Conservation (phyloP, 2,329 filamentous ascomycete species). For the Malbranchea cinnamomea region DNA sequence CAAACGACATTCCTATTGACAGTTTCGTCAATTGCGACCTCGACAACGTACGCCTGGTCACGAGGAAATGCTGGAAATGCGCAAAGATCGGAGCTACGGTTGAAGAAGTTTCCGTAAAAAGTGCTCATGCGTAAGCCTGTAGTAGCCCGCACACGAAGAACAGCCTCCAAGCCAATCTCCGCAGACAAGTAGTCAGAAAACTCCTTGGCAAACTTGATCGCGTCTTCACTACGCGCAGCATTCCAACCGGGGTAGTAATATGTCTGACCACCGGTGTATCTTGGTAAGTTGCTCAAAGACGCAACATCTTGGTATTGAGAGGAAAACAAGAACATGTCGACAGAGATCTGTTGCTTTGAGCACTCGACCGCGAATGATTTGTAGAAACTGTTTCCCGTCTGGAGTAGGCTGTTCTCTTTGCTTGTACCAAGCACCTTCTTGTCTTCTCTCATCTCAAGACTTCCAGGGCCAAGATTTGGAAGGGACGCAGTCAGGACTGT, state of each 20-base stretch:
- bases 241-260: slow-evolving; percentile 99
- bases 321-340: slow-evolving; percentile 96
- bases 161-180: slow-evolving; percentile 90
- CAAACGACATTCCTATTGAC: slow-evolving; percentile 84
- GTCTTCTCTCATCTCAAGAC: slow-evolving; percentile 86
- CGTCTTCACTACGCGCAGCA: slow-evolving; percentile 81
- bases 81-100: slow-evolving; percentile 90
- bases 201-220: slow-evolving; percentile 92
- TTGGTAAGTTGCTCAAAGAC: slow-evolving; percentile 82
- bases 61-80: slow-evolving; percentile 96
- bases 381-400: slow-evolving; percentile 93
- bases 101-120: slow-evolving; percentile 99
- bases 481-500: slow-evolving; percentile 79
- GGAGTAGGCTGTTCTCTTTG: slow-evolving; percentile 74
- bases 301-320: slow-evolving; percentile 96
- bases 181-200: slow-evolving; percentile 95
- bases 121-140: slow-evolving; percentile 92
- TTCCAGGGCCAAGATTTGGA: slow-evolving; percentile 78
- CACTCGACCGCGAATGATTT: slow-evolving; percentile 98
- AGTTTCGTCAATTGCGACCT: slow-evolving; percentile 94
- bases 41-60: slow-evolving; percentile 94
- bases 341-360: slow-evolving; percentile 95
- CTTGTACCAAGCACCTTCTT: slow-evolving; percentile 90
- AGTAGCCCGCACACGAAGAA: slow-evolving; percentile 85
- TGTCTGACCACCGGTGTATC: slow-evolving; percentile 94